Conservation (phyloP, 768 basidiomycete genomes). For the Mycena venus region DNA sequence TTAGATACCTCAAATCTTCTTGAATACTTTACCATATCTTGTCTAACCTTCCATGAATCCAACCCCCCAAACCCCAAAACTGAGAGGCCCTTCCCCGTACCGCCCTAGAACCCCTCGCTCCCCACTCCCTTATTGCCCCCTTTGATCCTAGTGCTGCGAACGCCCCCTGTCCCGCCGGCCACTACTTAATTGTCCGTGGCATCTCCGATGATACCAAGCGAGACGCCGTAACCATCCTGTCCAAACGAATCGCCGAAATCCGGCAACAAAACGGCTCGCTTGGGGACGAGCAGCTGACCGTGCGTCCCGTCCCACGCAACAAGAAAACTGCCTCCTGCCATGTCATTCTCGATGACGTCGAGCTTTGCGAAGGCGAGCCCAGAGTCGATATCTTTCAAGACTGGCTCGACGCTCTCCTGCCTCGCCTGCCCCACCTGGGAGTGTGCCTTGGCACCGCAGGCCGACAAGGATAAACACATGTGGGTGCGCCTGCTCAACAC, state of each 20-base stretch:
- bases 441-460: not conserved
- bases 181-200: not conserved
- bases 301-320: not conserved
- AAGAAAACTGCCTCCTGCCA: not conserved
- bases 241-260: not conserved
- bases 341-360: not conserved
- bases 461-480: not conserved
- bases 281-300: too few species aligned
- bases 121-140: too few species aligned
- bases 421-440: not conserved
- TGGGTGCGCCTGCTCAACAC: not conserved
- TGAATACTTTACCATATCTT: too few species aligned
- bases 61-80: too few species aligned
- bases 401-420: not conserved
- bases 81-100: too few species aligned
- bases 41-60: too few species aligned
- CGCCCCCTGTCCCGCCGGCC: not conserved
- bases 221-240: not conserved
- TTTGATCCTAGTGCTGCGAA: not conserved
- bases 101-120: too few species aligned
- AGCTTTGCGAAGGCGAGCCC: not conserved
- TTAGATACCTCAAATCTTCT: too few species aligned
- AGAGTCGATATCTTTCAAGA: not conserved
- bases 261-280: not conserved
- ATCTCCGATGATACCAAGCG: not conserved